phyloP scores from a whole-genome alignment of 306 rosid genomes.

The Astragalus glycyphyllos region DNA sequence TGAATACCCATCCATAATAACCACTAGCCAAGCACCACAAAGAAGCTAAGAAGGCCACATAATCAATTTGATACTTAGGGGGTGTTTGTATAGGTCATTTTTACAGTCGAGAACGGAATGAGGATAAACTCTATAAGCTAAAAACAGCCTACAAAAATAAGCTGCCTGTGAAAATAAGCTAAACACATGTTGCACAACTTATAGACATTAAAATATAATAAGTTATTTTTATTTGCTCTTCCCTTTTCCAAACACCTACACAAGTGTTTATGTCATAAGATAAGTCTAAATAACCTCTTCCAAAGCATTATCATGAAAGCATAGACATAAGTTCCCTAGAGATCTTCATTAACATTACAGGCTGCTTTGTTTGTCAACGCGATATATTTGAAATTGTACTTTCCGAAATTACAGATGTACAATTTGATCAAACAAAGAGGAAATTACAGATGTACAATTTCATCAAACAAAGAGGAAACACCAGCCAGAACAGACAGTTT shows the following conservation, averaged over 20 bases:
- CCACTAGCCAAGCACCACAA: constrained; percentile 12
- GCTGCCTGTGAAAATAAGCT: too few species aligned
- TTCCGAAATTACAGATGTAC: not conserved
- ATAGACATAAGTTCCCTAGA: not conserved
- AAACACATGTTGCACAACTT: too few species aligned
- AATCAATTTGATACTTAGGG: not conserved
- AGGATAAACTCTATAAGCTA: too few species aligned
- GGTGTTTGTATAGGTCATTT: not conserved
- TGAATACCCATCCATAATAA: not conserved
- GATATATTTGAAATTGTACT: not conserved
- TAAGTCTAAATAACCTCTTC: too few species aligned
- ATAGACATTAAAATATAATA: too few species aligned
- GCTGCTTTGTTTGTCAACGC: not conserved
- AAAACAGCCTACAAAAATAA: too few species aligned
- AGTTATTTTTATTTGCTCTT: too few species aligned
- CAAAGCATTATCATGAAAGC: not conserved
- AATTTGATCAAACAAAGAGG: not conserved
- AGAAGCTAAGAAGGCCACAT: not conserved
- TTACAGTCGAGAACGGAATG: too few species aligned
- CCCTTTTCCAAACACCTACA: too few species aligned
- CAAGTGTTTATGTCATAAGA: too few species aligned
- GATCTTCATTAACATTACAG: not conserved
- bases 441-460: not conserved
- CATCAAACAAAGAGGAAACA: not conserved
- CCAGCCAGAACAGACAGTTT: not conserved